Evolutionary conservation across 129 eudicot genomes (phyloP), one percentile per base, ranked within the genome.

Genomic region (Sambucus nigra): DNA sequence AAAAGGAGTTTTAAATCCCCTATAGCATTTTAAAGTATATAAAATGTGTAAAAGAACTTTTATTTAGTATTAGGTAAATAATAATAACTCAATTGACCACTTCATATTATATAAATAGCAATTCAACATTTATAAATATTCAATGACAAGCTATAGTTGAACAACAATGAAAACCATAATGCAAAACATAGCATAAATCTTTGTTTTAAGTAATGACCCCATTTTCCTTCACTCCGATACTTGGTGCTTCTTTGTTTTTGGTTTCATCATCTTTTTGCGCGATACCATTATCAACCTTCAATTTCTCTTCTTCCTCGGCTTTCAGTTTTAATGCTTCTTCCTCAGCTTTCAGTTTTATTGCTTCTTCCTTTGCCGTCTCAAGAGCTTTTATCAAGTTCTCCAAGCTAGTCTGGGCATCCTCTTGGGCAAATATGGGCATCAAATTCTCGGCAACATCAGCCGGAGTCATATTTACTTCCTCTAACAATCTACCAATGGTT

Each of bases 371-470:
- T 7, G 52, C 51, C 5, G 20, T 5, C 25, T 58, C 64, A 0
- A 58, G 52, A 26, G 64, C 64, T 9, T 17, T 26, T 2, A 58
- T 27, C 64, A 58, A 41, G 29, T 32, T 4, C 23, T 42, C 12
- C 12, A 58, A 44, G 53, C 64, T 14, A 16, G 17, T 55, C 54
- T 50, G 32, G n/a, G 31, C 1, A 11, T 24, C 55, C 32, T 50
- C 31, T 50, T 50, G 32, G 0, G 28, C 55, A 19, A 3, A 4
- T n/a, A 22, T 50, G 26, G 55, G 55, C 55, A 50, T 50, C 55
- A 50, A 50, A 50, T 50, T 50, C 17, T 50, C 55, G 0, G 55
- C 55, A 23, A 50, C 55, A 24, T 50, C 52, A 18, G 52, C 52
- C 2, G 52, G 52, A 19, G 52, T 47, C 52, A 47, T 47, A 47